Base-by-base conservation (phyloP, 2,329 filamentous ascomycete species). In the Nectriaceae sp. region DNA sequence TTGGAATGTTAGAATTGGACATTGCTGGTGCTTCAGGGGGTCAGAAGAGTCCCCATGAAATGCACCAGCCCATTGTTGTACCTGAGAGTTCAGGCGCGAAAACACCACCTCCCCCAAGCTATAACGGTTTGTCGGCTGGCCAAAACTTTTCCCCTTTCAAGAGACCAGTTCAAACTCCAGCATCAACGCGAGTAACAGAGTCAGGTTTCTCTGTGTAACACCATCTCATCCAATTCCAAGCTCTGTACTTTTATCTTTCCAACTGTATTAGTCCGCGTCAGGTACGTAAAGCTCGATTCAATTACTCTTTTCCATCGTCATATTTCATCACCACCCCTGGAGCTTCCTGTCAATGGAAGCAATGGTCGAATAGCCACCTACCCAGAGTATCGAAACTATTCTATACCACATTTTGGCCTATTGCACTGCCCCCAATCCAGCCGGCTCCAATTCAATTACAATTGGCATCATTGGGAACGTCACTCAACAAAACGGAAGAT, bases 1-100 rank as follows among this genome's bases (percentile, higher is more conserved):
- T n/a, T n/a, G n/a, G n/a, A n/a, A n/a, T n/a, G n/a, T n/a, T n/a
- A n/a, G n/a, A n/a, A n/a, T n/a, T n/a, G n/a, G n/a, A n/a, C n/a
- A n/a, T n/a, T n/a, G n/a, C n/a, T n/a, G n/a, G n/a, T n/a, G n/a
- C n/a, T n/a, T n/a, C n/a, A n/a, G n/a, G n/a, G n/a, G n/a, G n/a
- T n/a, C n/a, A n/a, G n/a, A n/a, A n/a, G n/a, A n/a, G n/a, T n/a
- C n/a, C n/a, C n/a, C n/a, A n/a, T n/a, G n/a, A n/a, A n/a, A n/a
- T n/a, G n/a, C n/a, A n/a, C n/a, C n/a, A n/a, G n/a, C n/a, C n/a
- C 36, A 41, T 50, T 35, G 29, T 31, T 47, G 53, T 61, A 65
- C 66, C 64, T 68, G 61, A 69, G 58, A 66, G 60, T 63, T 69
- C 64, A 68, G 66, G 66, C 66, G 54, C 49, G 53, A 60, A 64